phyloP scores from a whole-genome alignment of 208 protist species.

The Willaertia magna region DNA sequence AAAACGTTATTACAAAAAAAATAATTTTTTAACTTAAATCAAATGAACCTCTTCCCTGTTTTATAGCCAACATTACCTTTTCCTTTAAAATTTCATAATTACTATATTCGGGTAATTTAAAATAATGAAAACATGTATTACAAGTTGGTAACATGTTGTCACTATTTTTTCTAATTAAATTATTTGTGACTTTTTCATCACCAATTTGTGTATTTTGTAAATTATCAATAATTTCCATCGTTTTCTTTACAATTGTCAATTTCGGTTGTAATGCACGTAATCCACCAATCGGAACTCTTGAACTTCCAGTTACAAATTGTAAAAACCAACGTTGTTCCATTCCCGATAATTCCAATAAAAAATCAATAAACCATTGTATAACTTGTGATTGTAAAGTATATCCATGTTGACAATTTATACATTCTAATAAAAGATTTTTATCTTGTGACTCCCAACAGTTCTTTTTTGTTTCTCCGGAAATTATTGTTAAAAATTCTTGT shows the following conservation, averaged over 20 bases:
- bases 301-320: not conserved
- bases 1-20: too few species aligned
- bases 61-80: conserved; percentile 48
- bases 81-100: conserved; percentile 47
- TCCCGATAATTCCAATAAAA: not conserved
- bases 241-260: not conserved
- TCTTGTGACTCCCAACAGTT: too few species aligned
- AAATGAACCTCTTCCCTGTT: conserved; percentile 54
- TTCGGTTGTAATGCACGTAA: not conserved
- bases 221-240: too few species aligned
- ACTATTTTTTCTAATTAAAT: not conserved
- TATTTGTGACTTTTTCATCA: too few species aligned
- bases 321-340: not conserved
- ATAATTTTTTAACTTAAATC: conserved; percentile 44
- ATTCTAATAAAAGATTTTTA: not conserved
- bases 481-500: too few species aligned
- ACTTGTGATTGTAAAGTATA: not conserved
- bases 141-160: conserved; percentile 65
- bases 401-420: not conserved
- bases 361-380: not conserved
- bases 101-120: conserved; percentile 82
- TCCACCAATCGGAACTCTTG: not conserved
- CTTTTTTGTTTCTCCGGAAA: too few species aligned
- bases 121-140: conserved; percentile 86
- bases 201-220: too few species aligned